A percentile compares a stretch with the other conserved stretches of the same genome.
Conservation (phyloP, 2,329 filamentous ascomycete genomes). For the Ascochyta fabae region DNA sequence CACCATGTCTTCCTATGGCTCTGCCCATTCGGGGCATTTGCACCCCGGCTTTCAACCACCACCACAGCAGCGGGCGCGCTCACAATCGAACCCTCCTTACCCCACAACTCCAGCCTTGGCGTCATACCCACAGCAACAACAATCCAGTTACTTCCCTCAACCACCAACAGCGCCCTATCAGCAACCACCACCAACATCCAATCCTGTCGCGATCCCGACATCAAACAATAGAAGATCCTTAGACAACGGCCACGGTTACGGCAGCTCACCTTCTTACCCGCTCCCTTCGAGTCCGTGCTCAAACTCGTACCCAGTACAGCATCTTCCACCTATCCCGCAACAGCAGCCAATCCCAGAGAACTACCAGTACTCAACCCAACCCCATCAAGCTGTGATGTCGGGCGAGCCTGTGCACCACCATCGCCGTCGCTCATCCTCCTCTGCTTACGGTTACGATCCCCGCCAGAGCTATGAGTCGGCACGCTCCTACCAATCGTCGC, state of each 20-base stretch:
- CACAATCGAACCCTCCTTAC: conserved; percentile 23
- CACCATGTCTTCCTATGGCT: conserved; percentile 34
- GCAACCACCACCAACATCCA: conserved; percentile 2
- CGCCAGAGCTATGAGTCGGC: conserved; percentile 7
- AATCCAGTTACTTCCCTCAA: conserved; percentile 16
- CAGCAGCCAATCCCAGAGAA: conserved; percentile 10
- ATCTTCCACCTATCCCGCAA: conserved; percentile 18
- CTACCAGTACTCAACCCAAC: conserved; percentile 3
- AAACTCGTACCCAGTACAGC: conserved; percentile 4
- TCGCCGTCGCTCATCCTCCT: conserved; percentile 9
- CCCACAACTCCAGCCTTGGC: conserved; percentile 18
- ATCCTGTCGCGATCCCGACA: conserved; percentile 9
- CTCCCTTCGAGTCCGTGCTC: neutral
- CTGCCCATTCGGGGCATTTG: conserved; percentile 23
- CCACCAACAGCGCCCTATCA: conserved; percentile 9
- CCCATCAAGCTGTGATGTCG: neutral
- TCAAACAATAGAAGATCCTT: conserved; percentile 1
- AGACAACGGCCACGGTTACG: conserved; percentile 1
- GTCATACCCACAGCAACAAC: conserved; percentile 11
- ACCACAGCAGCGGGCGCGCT: conserved; percentile 8
- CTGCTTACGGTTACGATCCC: conserved; percentile 4
- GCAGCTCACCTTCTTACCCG: conserved; percentile 5
- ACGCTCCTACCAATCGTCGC: conserved; percentile 7
- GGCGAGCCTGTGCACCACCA: neutral
- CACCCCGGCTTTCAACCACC: conserved; percentile 21